A percentile compares a stretch with the other conserved stretches of the same genome.
Conservation (phyloP, 2,329 filamentous ascomycete genomes). For the Curvularia lunata region DNA sequence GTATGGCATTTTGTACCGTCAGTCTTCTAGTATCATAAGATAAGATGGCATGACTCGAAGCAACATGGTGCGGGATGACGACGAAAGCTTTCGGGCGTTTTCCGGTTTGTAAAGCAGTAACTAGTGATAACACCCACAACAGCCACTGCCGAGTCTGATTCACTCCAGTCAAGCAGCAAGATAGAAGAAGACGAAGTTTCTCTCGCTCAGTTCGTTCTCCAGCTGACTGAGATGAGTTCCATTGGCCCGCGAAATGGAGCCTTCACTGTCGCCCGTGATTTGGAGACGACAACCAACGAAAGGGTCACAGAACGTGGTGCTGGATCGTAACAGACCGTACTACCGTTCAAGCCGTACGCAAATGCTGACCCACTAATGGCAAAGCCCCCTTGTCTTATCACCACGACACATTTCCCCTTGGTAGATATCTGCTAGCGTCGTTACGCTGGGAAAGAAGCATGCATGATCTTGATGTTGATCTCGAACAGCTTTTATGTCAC, state of each 20-base stretch:
- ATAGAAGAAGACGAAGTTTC: constrained; percentile 33
- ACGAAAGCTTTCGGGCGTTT: background rate
- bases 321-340: constrained; percentile 36
- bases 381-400: constrained; percentile 28
- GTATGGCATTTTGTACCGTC: background rate
- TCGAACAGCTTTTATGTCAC: constrained; percentile 25
- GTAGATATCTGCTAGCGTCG: constrained; percentile 22
- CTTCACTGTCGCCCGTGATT: constrained; percentile 27
- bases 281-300: constrained; percentile 34
- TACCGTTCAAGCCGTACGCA: constrained; percentile 8
- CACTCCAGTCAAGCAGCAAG: background rate
- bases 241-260: constrained; percentile 32
- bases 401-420: constrained; percentile 29
- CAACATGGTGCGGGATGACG: background rate
- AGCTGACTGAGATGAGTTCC: constrained; percentile 33
- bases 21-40: background rate
- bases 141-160: background rate
- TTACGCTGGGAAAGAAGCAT: background rate
- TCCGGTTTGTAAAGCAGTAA: background rate
- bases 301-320: constrained; percentile 36
- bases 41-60: background rate
- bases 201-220: constrained; percentile 23
- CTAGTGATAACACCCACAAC: background rate
- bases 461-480: background rate
- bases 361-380: no score